A percentile compares a stretch with the other conserved stretches of the same genome.
Conservation (phyloP, 306 rosid genomes). For the Cucumis cinereus region DNA sequence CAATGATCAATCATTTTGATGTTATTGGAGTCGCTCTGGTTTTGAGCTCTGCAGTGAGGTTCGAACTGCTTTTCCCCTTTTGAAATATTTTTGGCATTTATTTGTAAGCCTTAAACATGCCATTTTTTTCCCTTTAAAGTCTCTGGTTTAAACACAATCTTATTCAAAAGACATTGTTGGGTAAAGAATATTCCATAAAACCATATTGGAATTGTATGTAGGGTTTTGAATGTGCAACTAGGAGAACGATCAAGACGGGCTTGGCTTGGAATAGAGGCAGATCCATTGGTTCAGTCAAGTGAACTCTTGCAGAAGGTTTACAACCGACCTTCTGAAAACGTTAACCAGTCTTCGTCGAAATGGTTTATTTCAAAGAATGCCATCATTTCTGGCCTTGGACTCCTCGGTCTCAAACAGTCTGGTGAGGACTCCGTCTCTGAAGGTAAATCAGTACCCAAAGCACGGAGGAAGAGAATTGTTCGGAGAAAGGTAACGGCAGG, state of each 20-base stretch:
- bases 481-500: constrained; percentile 75
- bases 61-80: not conserved
- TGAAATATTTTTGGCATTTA: not conserved
- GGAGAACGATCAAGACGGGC: constrained; percentile 91
- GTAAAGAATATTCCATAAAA: not conserved
- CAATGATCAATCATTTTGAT: constrained; percentile 76
- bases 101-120: not conserved
- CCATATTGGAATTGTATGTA: constrained; percentile 21
- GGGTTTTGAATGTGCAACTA: constrained; percentile 67
- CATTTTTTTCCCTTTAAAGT: not conserved
- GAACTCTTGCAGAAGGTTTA: constrained; percentile 55
- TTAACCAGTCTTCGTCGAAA: constrained; percentile 45
- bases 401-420: constrained; percentile 77
- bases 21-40: constrained; percentile 83
- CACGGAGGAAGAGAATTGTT: constrained; percentile 72
- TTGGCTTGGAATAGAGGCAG: constrained; percentile 96
- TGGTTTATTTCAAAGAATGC: constrained; percentile 96
- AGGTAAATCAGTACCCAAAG: constrained; percentile 55
- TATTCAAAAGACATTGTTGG: not conserved
- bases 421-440: constrained; percentile 30
- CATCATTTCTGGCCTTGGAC: constrained; percentile 91
- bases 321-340: constrained; percentile 58
- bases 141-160: not conserved
- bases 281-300: constrained; percentile 74
- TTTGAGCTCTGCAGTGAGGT: constrained; percentile 86